phyloP scores from a whole-genome alignment of 2,329 filamentous ascomycete species.

The Zalaria obscura region DNA sequence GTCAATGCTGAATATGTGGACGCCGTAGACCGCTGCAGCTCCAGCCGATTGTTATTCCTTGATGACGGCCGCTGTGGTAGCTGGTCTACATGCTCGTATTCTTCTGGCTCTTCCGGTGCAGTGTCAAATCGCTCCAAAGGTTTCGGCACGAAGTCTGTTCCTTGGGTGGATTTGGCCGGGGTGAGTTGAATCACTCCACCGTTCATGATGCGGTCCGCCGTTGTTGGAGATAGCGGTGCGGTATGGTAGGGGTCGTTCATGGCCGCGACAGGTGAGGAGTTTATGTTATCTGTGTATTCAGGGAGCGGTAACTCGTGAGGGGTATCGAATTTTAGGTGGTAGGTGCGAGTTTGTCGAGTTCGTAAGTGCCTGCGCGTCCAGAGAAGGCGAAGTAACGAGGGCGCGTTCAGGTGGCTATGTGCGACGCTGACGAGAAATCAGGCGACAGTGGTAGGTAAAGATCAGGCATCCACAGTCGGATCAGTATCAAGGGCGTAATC shows the following conservation, averaged over 20 bases:
- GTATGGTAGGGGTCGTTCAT: not conserved
- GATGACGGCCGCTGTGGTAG: constrained; percentile 3
- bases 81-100: not conserved
- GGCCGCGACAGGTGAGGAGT: not conserved
- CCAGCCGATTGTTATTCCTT: constrained; percentile 2
- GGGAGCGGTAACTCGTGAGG: not conserved
- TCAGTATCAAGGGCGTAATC: too few species aligned
- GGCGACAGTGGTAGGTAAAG: too few species aligned
- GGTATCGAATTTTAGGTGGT: too few species aligned
- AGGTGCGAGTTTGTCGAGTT: not conserved
- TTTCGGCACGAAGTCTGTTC: not conserved
- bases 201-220: not conserved
- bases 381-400: too few species aligned
- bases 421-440: too few species aligned
- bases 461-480: too few species aligned
- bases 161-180: not conserved
- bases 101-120: constrained; percentile 6
- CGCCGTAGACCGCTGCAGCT: constrained; percentile 4
- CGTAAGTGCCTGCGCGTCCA: not conserved
- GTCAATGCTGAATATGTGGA: constrained; percentile 17
- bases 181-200: not conserved
- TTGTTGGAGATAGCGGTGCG: not conserved
- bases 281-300: not conserved
- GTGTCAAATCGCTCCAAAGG: constrained; percentile 7
- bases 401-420: too few species aligned